Evolutionary conservation across 495 filamentous ascomycete species (phyloP).

Genomic region (Penicillium paxilli): DNA sequence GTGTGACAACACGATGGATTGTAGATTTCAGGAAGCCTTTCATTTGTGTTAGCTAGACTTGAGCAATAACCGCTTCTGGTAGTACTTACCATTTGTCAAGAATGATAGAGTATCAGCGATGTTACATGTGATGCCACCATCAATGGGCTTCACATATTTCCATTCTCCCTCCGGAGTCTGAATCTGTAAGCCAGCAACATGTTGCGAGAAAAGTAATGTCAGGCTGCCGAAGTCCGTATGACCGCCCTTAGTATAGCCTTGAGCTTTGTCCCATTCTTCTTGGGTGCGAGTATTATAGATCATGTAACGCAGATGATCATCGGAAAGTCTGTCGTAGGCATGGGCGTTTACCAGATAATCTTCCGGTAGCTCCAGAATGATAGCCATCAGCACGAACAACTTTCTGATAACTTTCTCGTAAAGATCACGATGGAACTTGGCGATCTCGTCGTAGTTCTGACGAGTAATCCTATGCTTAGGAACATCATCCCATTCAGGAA

Average conservation of each 20-base stretch:
- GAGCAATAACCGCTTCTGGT: background rate
- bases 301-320: slow-evolving; percentile 58
- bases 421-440: slow-evolving; percentile 22
- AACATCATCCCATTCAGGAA: slow-evolving; percentile 37
- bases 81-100: slow-evolving; percentile 32
- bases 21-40: slow-evolving; percentile 45
- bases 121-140: slow-evolving; percentile 49
- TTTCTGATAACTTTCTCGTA: slow-evolving; percentile 22
- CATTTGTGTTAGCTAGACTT: background rate
- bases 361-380: slow-evolving; percentile 55
- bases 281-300: slow-evolving; percentile 49
- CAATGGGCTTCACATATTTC: slow-evolving; percentile 48
- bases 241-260: slow-evolving; percentile 44
- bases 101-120: slow-evolving; percentile 45
- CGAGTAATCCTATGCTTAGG: slow-evolving; percentile 26
- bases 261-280: slow-evolving; percentile 44
- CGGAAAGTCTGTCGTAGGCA: slow-evolving; percentile 44
- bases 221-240: slow-evolving; percentile 57
- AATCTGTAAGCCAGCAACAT: slow-evolving; percentile 54
- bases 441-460: slow-evolving; percentile 25
- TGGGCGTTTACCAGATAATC: slow-evolving; percentile 49
- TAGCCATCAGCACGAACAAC: slow-evolving; percentile 38
- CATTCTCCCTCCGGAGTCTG: slow-evolving; percentile 43
- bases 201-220: slow-evolving; percentile 56
- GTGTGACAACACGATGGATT: slow-evolving; percentile 50